Conservation (phyloP, 179 eudicot genomes). For the Sideroxylon spinosum region DNA sequence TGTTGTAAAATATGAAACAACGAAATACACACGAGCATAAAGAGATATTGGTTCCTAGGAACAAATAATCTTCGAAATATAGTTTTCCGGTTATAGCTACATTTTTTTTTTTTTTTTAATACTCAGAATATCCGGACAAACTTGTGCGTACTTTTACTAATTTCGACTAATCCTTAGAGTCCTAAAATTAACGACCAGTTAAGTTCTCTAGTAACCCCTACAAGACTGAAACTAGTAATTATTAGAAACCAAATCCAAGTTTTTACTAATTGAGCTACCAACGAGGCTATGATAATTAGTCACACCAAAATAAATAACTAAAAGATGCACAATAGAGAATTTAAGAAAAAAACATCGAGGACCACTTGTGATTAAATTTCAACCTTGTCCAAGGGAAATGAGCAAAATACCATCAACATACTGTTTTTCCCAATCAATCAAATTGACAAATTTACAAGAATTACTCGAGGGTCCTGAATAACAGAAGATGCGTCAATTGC, state of each 20-base stretch:
- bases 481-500: neutral
- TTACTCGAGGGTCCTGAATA: neutral
- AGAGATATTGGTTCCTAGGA: neutral
- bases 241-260: too few relatives aligned
- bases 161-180: too few relatives aligned
- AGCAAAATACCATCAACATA: neutral
- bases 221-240: too few relatives aligned
- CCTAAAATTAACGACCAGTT: too few relatives aligned
- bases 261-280: neutral
- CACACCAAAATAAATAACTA: neutral
- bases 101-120: too few relatives aligned
- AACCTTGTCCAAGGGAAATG: neutral
- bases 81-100: too few relatives aligned
- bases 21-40: neutral
- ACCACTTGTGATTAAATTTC: neutral
- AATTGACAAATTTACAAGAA: conserved; percentile 10
- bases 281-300: too few relatives aligned
- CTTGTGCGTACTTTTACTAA: too few relatives aligned
- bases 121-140: too few relatives aligned
- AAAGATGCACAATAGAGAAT: neutral
- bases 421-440: neutral
- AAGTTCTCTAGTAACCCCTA: too few relatives aligned
- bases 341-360: neutral
- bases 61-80: neutral
- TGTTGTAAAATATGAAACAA: neutral